Percentiles rank a stretch among this genome's conserved stretches.
These are phyloP conservation scores for Trichoderma asperellum DNA, from an alignment of 2,329 filamentous ascomycete species.

Conservation along the genomic window DNA sequence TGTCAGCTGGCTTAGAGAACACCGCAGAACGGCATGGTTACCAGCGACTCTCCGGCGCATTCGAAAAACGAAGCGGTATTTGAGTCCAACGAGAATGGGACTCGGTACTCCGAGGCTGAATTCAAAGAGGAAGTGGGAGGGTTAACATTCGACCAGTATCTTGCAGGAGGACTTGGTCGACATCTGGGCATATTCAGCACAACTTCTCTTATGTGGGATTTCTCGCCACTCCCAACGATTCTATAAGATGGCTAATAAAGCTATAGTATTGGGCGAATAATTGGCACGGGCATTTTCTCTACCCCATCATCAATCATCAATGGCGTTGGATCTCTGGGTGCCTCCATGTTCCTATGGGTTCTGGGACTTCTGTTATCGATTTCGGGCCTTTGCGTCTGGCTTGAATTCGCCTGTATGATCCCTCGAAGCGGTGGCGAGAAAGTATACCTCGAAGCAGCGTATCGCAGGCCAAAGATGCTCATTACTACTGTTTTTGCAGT, in stretches of 20 bases:
- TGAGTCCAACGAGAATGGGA: constrained; percentile 2
- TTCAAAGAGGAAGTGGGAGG: constrained; percentile 30
- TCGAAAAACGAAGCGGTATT: constrained; percentile 6
- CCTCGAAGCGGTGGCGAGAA: constrained; percentile 32
- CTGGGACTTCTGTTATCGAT: constrained; percentile 31
- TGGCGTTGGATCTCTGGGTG: constrained; percentile 32
- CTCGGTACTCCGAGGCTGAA: constrained; percentile 2
- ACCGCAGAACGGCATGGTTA: not conserved
- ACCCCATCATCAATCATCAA: constrained; percentile 33
- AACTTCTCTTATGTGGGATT: constrained; percentile 32
- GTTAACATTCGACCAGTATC: constrained; percentile 33
- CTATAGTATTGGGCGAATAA: constrained; percentile 33
- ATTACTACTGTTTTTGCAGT: constrained; percentile 32
- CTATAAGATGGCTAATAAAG: not conserved
- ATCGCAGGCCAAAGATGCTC: constrained; percentile 30
- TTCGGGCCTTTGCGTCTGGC: constrained; percentile 30
- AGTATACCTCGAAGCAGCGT: constrained; percentile 32
- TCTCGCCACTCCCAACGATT: not conserved
- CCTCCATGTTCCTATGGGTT: constrained; percentile 32
- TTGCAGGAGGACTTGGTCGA: constrained; percentile 32
- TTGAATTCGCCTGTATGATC: constrained; percentile 33
- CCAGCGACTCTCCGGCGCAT: constrained; percentile 14
- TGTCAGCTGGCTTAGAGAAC: not conserved
- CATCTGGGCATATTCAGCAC: constrained; percentile 34
- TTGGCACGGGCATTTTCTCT: constrained; percentile 35